phyloP scores from a whole-genome alignment of 2,329 filamentous ascomycete species.

The Alternaria solani region DNA sequence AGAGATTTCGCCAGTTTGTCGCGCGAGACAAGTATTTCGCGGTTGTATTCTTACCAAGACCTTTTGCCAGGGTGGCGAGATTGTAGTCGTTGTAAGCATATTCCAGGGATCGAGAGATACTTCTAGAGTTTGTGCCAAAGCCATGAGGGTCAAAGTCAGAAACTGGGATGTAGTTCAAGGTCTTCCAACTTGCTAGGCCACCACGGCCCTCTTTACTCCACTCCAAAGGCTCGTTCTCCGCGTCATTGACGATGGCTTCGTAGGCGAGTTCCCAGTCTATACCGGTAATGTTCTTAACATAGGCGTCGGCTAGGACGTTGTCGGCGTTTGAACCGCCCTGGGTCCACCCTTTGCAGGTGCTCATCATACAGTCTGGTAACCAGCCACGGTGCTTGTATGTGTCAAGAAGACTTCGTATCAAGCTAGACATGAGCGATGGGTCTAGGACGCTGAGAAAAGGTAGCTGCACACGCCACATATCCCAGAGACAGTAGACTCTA shows the following conservation, averaged over 20 bases:
- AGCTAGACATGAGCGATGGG: slow-evolving; percentile 68
- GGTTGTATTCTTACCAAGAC: slow-evolving; percentile 63
- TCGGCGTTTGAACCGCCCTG: slow-evolving; percentile 82
- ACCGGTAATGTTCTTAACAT: slow-evolving; percentile 69
- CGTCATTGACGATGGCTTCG: slow-evolving; percentile 50
- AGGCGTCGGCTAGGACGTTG: slow-evolving; percentile 73
- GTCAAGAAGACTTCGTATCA: slow-evolving; percentile 75
- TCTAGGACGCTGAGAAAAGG: slow-evolving; percentile 75
- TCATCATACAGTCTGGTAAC: slow-evolving; percentile 80
- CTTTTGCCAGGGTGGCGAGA: slow-evolving; percentile 68
- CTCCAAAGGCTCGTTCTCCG: slow-evolving; percentile 51
- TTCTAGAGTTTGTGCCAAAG: slow-evolving; percentile 53
- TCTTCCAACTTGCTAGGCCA: slow-evolving; percentile 49
- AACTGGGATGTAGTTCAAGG: slow-evolving; percentile 48
- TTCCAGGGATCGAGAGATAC: slow-evolving; percentile 54
- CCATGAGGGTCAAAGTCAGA: slow-evolving; percentile 54
- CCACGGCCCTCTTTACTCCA: slow-evolving; percentile 50
- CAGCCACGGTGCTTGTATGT: slow-evolving; percentile 76
- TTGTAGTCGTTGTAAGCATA: slow-evolving; percentile 60
- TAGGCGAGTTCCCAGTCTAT: slow-evolving; percentile 51
- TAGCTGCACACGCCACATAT: slow-evolving; percentile 61
- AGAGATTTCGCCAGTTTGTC: slow-evolving; percentile 73
- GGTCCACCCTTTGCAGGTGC: slow-evolving; percentile 75
- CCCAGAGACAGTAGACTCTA: slow-evolving; percentile 68
- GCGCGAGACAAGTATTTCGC: slow-evolving; percentile 66